Conservation (phyloP, 78 protist species). For the Speleostelium caveatum region DNA sequence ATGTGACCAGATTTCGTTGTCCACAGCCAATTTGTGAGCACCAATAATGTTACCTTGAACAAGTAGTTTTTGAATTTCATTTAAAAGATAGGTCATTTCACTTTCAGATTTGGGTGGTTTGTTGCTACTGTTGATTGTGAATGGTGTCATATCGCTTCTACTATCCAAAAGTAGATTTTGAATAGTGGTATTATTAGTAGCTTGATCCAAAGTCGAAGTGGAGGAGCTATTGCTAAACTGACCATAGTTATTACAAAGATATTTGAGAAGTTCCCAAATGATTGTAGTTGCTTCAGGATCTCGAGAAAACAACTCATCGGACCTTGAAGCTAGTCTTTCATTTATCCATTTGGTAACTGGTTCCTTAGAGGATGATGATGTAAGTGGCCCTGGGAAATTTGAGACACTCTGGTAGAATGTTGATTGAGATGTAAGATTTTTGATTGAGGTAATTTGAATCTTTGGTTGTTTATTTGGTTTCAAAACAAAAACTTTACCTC, state of each 20-base stretch:
- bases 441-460: conserved; percentile 10
- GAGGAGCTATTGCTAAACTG: not conserved
- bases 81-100: conserved; percentile 2
- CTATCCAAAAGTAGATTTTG: conserved; percentile 23
- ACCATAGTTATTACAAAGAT: conserved; percentile 36
- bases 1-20: conserved; percentile 52
- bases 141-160: not conserved
- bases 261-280: conserved; percentile 42
- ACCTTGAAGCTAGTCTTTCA: conserved; percentile 46
- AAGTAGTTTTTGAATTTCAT: conserved; percentile 30
- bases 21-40: conserved; percentile 45
- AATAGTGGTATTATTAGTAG: not conserved
- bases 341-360: conserved; percentile 44
- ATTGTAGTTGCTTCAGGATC: conserved; percentile 54
- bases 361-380: conserved; percentile 42
- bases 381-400: conserved; percentile 78
- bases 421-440: not conserved
- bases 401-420: conserved; percentile 24
- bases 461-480: not conserved
- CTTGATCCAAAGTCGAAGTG: conserved; percentile 8
- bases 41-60: conserved; percentile 41
- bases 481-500: conserved; percentile 51
- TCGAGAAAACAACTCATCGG: conserved; percentile 18
- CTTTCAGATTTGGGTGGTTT: not conserved
- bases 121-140: not conserved